Percentiles rank a stretch among this genome's conserved stretches.
Evolutionary conservation across 2,329 filamentous ascomycete genomes (phyloP).

Genomic region (Macrophomina tecta): DNA sequence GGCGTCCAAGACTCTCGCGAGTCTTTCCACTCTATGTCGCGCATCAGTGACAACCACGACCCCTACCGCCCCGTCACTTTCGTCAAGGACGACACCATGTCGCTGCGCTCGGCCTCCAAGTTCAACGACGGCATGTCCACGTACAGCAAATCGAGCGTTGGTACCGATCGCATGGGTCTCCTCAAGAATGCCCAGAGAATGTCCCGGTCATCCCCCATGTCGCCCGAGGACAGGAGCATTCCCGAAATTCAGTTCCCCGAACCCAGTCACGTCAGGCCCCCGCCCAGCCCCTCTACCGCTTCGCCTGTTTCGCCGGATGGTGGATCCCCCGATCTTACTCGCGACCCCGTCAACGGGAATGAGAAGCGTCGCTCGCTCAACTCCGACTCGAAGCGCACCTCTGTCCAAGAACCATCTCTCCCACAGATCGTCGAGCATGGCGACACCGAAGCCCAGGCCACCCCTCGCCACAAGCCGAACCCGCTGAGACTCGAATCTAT

Average conservation of each 20-base stretch:
- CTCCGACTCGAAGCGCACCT: slow-evolving; percentile 47
- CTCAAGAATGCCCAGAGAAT: slow-evolving; percentile 64
- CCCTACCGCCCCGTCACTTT: slow-evolving; percentile 77
- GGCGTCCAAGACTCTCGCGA: slow-evolving; percentile 79
- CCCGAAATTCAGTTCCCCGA: slow-evolving; percentile 45
- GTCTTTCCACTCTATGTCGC: slow-evolving; percentile 81
- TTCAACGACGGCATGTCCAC: slow-evolving; percentile 54
- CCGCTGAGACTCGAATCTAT: slow-evolving; percentile 42
- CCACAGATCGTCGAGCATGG: slow-evolving; percentile 34
- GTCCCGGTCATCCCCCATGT: slow-evolving; percentile 53
- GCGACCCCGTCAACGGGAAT: slow-evolving; percentile 31
- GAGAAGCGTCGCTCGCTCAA: slow-evolving; percentile 37
- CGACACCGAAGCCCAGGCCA: background rate
- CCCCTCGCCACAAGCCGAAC: slow-evolving; percentile 27
- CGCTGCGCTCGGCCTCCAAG: slow-evolving; percentile 40
- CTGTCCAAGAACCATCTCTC: slow-evolving; percentile 39
- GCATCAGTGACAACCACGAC: slow-evolving; percentile 75
- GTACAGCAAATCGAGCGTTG: slow-evolving; percentile 58
- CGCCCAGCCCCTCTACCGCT: slow-evolving; percentile 9
- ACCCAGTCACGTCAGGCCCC: slow-evolving; percentile 31
- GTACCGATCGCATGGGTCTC: slow-evolving; percentile 56
- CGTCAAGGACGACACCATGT: slow-evolving; percentile 51
- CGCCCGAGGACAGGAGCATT: slow-evolving; percentile 38
- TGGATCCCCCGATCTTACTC: slow-evolving; percentile 11
- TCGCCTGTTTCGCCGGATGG: slow-evolving; percentile 9